Evolutionary conservation across 352 stramenopile species (phyloP).

Genomic region (Pythium diclinum): DNA sequence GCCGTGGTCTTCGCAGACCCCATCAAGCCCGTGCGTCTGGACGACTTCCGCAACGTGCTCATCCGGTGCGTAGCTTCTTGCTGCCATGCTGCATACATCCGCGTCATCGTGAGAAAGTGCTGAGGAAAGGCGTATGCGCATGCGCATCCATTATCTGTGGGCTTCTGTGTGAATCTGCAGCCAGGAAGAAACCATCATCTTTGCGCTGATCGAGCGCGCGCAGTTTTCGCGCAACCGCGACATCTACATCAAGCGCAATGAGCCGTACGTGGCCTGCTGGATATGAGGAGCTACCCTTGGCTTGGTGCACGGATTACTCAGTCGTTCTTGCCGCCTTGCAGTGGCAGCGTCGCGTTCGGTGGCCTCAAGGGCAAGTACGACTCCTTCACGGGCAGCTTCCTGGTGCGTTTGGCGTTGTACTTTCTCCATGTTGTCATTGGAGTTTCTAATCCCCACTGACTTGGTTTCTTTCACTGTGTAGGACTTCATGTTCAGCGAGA

Average conservation of each 20-base stretch:
- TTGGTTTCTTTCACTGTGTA: constrained; percentile 26
- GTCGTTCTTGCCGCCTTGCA: constrained; percentile 18
- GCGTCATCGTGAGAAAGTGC: neutral
- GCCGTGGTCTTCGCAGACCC: constrained; percentile 63
- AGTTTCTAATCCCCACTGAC: neutral
- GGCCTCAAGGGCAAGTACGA: constrained; percentile 85
- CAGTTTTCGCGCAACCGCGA: constrained; percentile 95
- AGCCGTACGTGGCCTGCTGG: constrained; percentile 36
- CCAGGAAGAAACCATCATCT: constrained; percentile 99
- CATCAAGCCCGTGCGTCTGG: constrained; percentile 71
- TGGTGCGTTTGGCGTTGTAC: constrained; percentile 31
- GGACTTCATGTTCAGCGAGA: constrained; percentile 98
- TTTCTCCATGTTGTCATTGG: neutral
- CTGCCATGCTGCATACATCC: neutral
- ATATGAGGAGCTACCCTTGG: neutral
- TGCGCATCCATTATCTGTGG: neutral
- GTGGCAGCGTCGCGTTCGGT: constrained; percentile 67
- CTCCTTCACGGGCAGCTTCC: constrained; percentile 77
- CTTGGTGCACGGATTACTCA: neutral
- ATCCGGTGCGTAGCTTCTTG: constrained; percentile 46
- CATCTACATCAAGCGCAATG: constrained; percentile 92
- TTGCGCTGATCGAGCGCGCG: constrained; percentile 97
- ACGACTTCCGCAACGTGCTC: constrained; percentile 87
- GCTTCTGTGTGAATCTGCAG: constrained; percentile 23
- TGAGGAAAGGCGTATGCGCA: neutral